Base-by-base conservation (phyloP, 257 asterid genomes). In the Solanum habrochaites region DNA sequence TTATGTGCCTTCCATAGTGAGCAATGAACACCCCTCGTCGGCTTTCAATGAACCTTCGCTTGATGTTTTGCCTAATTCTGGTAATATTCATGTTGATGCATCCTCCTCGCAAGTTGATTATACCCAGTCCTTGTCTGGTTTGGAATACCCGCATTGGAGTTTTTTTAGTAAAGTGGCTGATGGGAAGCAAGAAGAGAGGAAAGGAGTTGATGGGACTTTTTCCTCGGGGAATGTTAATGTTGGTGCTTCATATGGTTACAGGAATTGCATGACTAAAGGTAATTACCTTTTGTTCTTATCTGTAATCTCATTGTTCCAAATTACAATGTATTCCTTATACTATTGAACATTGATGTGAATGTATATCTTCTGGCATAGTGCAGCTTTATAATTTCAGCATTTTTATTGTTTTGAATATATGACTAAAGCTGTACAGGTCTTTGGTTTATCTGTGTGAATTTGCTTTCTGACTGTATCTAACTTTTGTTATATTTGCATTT, bases 81-180 rank as follows among this genome's bases (percentile, higher is more conserved):
- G 94, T 69, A 49, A 71, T 67, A 88, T 64, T 21, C 77, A 83
- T 8, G 83, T 74, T 39, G 66, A 86, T 56, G 87, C 83, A 37
- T 86, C 94, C 9, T 70, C 98, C 9, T 70, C 98, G 83, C 95
- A 89, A 89, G 87, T 85, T 90, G 95, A 94, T 91, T 94, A 94
- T 85, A 81, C 90, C 78, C 91, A 82, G 27, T 85, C 93, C 83
- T 91, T 93, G 87, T 92, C 91, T 85, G 96, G 93, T 75, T 88
- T 93, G 90, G 98, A 93, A 85, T 94, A 91, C 85, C 70, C 89
- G 64, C 94, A 73, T 58, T 90, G 94, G 97, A 91, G 62, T 13
- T 93, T 85, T 86, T 88, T 91, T 92, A 90, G 84, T 74, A 94
- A 93, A 23, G 89, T 84, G 16, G 87, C 86, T 88, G 94, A 93